Conservation (phyloP, 2,329 filamentous ascomycete species). For the Aspergillus candidus region DNA sequence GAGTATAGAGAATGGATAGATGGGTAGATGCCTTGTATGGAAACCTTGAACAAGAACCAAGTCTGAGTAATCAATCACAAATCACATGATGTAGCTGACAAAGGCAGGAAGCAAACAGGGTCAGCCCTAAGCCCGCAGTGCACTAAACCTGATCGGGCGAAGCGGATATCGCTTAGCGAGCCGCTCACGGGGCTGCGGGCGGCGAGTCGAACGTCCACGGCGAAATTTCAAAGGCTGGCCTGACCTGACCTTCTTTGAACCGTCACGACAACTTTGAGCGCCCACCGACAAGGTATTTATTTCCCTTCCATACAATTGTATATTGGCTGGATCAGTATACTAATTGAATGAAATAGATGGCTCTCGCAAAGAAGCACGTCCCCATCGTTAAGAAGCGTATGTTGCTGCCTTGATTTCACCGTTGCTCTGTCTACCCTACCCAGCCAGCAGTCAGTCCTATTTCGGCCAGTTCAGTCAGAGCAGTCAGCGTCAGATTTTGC, state of each 20-base stretch:
- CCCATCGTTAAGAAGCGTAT: constrained; percentile 99
- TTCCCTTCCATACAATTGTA: constrained; percentile 7
- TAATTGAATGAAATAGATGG: constrained; percentile 57
- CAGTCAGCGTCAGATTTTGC: background rate
- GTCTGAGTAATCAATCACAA: background rate
- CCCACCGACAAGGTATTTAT: constrained; percentile 40
- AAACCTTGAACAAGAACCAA: background rate
- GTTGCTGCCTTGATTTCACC: constrained; percentile 38
- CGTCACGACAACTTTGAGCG: constrained; percentile 39
- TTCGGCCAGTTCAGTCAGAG: constrained; percentile 2
- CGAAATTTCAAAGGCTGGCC: constrained; percentile 29
- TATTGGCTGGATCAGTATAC: constrained; percentile 4
- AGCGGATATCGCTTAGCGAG: constrained; percentile 27
- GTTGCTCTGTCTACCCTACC: constrained; percentile 1
- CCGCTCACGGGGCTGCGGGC: constrained; percentile 22
- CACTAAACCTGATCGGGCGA: constrained; percentile 9
- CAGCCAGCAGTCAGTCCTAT: constrained; percentile 1
- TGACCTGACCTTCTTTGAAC: constrained; percentile 27
- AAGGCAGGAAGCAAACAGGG: constrained; percentile 1
- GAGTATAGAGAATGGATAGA: background rate
- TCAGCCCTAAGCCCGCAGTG: constrained; percentile 15
- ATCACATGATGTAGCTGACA: constrained; percentile 11
- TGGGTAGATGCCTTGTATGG: background rate
- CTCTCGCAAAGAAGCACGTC: constrained; percentile 98
- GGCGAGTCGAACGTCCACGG: constrained; percentile 30